Evolutionary conservation across 2,329 filamentous ascomycete species (phyloP).

Genomic region (Rhynchosporium graminicola): DNA sequence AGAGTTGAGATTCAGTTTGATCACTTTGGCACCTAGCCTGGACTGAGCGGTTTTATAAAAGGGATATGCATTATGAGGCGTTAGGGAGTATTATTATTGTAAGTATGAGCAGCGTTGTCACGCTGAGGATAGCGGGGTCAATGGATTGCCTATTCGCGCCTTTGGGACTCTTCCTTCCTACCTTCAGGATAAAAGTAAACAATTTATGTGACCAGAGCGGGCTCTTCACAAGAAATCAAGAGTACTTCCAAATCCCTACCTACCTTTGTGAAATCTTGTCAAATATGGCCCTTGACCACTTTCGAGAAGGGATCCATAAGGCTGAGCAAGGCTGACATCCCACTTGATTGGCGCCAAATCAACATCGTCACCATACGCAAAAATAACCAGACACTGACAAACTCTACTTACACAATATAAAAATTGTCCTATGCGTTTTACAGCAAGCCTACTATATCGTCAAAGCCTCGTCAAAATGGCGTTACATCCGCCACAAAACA

Average conservation of each 20-base stretch:
- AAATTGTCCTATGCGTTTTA: conserved; percentile 27
- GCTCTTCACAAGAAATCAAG: neutral
- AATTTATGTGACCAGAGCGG: neutral
- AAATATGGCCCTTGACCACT: neutral
- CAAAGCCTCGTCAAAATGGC: conserved; percentile 34
- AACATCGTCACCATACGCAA: conserved; percentile 18
- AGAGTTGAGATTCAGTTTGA: conserved; percentile 39
- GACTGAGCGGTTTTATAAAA: conserved; percentile 3
- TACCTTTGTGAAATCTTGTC: neutral
- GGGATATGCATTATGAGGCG: conserved; percentile 5
- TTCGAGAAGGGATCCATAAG: conserved; percentile 3
- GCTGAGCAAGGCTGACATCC: conserved; percentile 24
- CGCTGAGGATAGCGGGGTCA: neutral
- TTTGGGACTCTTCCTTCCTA: neutral
- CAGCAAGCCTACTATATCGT: conserved; percentile 27
- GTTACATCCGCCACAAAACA: conserved; percentile 33
- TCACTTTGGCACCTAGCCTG: conserved; percentile 31
- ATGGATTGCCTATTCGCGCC: neutral
- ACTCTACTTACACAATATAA: conserved; percentile 7
- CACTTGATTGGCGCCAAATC: conserved; percentile 19
- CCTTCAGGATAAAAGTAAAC: neutral
- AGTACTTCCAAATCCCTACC: neutral
- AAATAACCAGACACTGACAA: conserved; percentile 17
- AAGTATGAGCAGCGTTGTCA: neutral
- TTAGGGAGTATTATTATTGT: neutral